phyloP scores from a whole-genome alignment of 2,329 filamentous ascomycete genomes.

The Neonectria magnoliae region DNA sequence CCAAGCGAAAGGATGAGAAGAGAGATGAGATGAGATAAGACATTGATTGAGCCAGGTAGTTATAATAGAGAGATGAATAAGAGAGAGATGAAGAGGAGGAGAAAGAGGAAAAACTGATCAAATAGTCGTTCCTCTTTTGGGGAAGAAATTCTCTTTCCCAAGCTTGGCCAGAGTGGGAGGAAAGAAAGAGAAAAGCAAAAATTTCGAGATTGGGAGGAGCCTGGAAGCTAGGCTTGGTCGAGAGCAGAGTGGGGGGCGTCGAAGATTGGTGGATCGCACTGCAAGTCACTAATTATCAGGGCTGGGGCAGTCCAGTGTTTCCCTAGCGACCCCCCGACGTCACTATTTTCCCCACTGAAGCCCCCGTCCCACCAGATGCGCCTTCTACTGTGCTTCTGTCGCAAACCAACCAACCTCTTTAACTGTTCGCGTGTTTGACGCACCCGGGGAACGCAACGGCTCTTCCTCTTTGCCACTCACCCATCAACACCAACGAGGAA shows the following conservation, averaged over 20 bases:
- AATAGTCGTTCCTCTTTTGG: background rate
- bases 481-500: background rate
- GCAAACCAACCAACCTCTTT: constrained; percentile 12
- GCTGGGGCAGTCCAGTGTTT: constrained; percentile 30
- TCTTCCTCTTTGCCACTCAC: background rate
- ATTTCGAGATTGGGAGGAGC: background rate
- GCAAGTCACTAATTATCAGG: background rate
- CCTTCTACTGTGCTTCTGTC: constrained; percentile 9
- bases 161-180: constrained; percentile 1
- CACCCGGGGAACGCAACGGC: background rate
- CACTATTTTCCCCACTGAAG: constrained; percentile 33
- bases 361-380: constrained; percentile 11
- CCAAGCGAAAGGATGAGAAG: constrained; percentile 8
- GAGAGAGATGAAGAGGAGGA: constrained; percentile 1
- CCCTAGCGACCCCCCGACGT: constrained; percentile 44
- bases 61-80: background rate
- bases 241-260: constrained; percentile 15
- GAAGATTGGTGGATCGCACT: constrained; percentile 4
- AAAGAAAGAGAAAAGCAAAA: constrained; percentile 9
- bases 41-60: background rate
- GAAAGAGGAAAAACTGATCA: background rate
- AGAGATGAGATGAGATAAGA: background rate
- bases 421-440: constrained; percentile 9
- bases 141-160: constrained; percentile 21
- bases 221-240: constrained; percentile 6